Percentiles rank a stretch among this genome's conserved stretches.
Evolutionary conservation across 345 rosid genomes (phyloP).

Genomic region (Schrenkiella parvula): DNA sequence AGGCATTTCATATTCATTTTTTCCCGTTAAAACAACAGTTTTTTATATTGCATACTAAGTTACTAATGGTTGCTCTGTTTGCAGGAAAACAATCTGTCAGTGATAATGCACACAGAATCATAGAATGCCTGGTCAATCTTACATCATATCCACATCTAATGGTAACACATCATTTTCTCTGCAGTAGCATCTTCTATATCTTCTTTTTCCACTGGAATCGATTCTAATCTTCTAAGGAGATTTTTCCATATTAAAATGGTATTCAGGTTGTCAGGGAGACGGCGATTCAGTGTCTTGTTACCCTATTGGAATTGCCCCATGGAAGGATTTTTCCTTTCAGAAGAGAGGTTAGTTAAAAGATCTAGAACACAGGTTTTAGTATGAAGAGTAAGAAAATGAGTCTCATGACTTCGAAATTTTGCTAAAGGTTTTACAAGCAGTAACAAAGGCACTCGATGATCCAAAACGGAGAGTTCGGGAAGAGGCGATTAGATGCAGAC

Average conservation of each 20-base stretch:
- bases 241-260: neutral
- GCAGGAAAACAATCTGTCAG: slow-evolving; percentile 61
- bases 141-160: slow-evolving; percentile 57
- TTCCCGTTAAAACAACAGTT: neutral
- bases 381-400: neutral
- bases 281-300: slow-evolving; percentile 74
- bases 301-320: slow-evolving; percentile 64
- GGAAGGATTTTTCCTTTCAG: slow-evolving; percentile 70
- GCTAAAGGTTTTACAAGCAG: slow-evolving; percentile 53
- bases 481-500: slow-evolving; percentile 80
- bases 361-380: neutral
- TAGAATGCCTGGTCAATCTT: slow-evolving; percentile 52
- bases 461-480: slow-evolving; percentile 75
- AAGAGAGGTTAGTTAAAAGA: slow-evolving; percentile 48
- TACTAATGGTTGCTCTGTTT: neutral
- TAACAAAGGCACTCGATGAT: slow-evolving; percentile 67
- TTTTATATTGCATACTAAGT: neutral
- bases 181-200: neutral
- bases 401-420: neutral
- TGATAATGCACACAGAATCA: slow-evolving; percentile 59
- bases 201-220: neutral
- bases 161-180: slow-evolving; percentile 39
- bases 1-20: neutral
- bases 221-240: neutral
- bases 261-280: slow-evolving; percentile 84